A percentile compares a stretch with the other conserved stretches of the same genome.
These are phyloP conservation scores for Pythium monospermum DNA, from an alignment of 352 stramenopile species.

Conservation along the genomic window DNA sequence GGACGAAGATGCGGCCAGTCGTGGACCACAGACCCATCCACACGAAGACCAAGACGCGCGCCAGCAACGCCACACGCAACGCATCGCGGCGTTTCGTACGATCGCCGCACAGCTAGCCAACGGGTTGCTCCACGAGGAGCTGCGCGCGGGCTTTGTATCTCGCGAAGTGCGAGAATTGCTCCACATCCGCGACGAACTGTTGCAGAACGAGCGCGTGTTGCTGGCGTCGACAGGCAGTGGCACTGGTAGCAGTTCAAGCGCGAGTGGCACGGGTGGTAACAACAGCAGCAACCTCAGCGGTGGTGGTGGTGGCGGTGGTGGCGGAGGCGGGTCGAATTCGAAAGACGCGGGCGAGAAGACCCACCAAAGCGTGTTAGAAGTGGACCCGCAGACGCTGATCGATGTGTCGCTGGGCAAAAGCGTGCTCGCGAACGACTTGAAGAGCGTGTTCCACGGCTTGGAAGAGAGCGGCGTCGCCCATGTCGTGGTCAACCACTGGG, in stretches of 20 bases:
- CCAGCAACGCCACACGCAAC: slow-evolving; percentile 26
- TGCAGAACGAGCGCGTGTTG: slow-evolving; percentile 52
- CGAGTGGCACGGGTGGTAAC: neutral
- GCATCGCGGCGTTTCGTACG: slow-evolving; percentile 50
- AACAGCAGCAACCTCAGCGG: neutral
- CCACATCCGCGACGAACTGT: slow-evolving; percentile 72
- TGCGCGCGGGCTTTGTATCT: slow-evolving; percentile 74
- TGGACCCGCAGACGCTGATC: slow-evolving; percentile 80
- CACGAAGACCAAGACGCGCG: slow-evolving; percentile 3
- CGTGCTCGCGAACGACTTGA: slow-evolving; percentile 81
- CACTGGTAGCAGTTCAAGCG: slow-evolving; percentile 20
- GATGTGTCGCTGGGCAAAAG: slow-evolving; percentile 73
- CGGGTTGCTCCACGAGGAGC: slow-evolving; percentile 77
- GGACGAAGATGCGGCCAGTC: slow-evolving; percentile 22
- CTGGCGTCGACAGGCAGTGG: slow-evolving; percentile 9
- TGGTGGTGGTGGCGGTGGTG: slow-evolving; percentile 4
- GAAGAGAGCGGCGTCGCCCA: slow-evolving; percentile 69
- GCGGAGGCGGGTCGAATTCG: neutral
- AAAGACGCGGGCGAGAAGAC: slow-evolving; percentile 20
- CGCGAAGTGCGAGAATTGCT: slow-evolving; percentile 71
- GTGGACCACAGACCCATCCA: neutral
- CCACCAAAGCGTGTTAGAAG: slow-evolving; percentile 31
- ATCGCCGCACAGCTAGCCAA: slow-evolving; percentile 75
- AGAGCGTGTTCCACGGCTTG: slow-evolving; percentile 78
- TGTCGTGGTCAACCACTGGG: slow-evolving; percentile 81